Conservation (phyloP, 2,329 filamentous ascomycete genomes). For the Fusarium solani-melongenae region DNA sequence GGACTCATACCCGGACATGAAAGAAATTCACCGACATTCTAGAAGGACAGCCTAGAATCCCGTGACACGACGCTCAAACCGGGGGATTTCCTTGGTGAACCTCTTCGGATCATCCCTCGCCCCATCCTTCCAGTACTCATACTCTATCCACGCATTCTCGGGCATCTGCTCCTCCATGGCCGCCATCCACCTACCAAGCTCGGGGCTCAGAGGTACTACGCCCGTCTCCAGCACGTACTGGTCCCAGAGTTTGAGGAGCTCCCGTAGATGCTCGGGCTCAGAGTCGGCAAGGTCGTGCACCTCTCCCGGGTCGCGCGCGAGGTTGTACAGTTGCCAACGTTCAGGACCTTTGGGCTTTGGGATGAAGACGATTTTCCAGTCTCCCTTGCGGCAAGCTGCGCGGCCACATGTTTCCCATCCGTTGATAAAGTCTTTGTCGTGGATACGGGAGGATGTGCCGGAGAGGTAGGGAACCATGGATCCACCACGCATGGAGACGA, state of each 20-base stretch:
- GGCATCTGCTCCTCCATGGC: conserved; percentile 73
- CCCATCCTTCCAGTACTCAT: conserved; percentile 68
- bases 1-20: neutral
- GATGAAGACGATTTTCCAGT: conserved; percentile 69
- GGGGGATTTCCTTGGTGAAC: conserved; percentile 42
- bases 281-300: conserved; percentile 55
- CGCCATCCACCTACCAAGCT: conserved; percentile 67
- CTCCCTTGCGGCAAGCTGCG: conserved; percentile 62
- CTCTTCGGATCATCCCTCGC: conserved; percentile 57
- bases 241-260: conserved; percentile 66
- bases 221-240: conserved; percentile 58
- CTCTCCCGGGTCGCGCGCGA: conserved; percentile 63
- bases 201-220: conserved; percentile 50
- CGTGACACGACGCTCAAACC: conserved; percentile 28
- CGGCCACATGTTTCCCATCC: conserved; percentile 68
- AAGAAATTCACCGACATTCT: conserved; percentile 8
- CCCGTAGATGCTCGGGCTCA: conserved; percentile 56
- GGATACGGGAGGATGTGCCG: conserved; percentile 51
- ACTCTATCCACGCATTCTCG: conserved; percentile 74
- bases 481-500: conserved; percentile 63
- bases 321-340: conserved; percentile 68
- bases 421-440: conserved; percentile 61
- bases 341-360: conserved; percentile 60
- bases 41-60: conserved; percentile 6
- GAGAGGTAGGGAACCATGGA: conserved; percentile 56